phyloP scores from a whole-genome alignment of 2,329 filamentous ascomycete species.

The Teratosphaeria destructans region DNA sequence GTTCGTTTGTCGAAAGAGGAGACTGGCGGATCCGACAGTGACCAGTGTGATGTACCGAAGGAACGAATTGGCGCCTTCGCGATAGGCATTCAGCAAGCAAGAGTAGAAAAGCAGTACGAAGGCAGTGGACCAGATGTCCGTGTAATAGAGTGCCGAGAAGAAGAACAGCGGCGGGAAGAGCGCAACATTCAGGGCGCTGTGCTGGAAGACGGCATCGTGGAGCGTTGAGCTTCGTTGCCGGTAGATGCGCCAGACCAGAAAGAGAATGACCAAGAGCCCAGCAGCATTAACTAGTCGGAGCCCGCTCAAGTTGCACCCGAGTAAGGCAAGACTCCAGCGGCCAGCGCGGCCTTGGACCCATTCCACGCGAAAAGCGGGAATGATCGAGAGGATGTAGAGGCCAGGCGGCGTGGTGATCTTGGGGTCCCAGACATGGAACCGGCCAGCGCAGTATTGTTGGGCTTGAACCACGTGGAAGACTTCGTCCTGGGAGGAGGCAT shows the following conservation, averaged over 20 bases:
- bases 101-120: slow-evolving; percentile 62
- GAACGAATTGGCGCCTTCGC: slow-evolving; percentile 11
- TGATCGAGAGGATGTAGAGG: slow-evolving; percentile 38
- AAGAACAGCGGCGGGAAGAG: slow-evolving; percentile 90
- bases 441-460: slow-evolving; percentile 69
- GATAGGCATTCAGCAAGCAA: slow-evolving; percentile 31
- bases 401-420: slow-evolving; percentile 97
- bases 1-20: slow-evolving; percentile 86
- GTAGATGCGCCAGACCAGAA: slow-evolving; percentile 17
- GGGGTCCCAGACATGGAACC: slow-evolving; percentile 75
- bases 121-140: slow-evolving; percentile 73
- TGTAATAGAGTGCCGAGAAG: slow-evolving; percentile 92
- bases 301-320: slow-evolving; percentile 30
- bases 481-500: slow-evolving; percentile 53
- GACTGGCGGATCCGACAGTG: slow-evolving; percentile 50
- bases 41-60: slow-evolving; percentile 24
- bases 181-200: slow-evolving; percentile 66
- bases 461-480: slow-evolving; percentile 86
- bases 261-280: slow-evolving; percentile 27
- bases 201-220: slow-evolving; percentile 19
- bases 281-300: slow-evolving; percentile 30
- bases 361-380: slow-evolving; percentile 14
- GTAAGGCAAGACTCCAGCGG: background rate
- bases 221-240: slow-evolving; percentile 11
- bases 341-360: background rate